Percentiles rank a stretch among this genome's conserved stretches.
Evolutionary conservation across 306 rosid species (phyloP).

Genomic region (Quercus gilva): DNA sequence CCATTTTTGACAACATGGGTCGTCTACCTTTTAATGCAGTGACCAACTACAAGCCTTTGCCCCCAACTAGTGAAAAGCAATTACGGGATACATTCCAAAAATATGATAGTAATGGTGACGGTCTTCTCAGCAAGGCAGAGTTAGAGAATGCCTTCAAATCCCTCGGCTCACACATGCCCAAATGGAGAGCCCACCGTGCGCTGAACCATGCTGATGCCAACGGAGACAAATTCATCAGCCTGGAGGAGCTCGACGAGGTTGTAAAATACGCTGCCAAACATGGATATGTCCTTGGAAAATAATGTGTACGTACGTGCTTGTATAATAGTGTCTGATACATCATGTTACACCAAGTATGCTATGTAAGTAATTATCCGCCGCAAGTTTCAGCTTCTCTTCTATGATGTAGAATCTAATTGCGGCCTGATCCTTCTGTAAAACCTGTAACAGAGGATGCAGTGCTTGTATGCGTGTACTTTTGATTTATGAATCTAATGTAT

Average conservation of each 20-base stretch:
- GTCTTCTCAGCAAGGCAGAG: not conserved
- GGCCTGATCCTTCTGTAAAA: too few species aligned
- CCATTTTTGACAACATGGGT: not conserved
- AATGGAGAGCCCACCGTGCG: not conserved
- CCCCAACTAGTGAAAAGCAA: not conserved
- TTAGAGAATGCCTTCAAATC: not conserved
- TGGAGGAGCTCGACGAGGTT: not conserved
- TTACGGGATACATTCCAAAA: not conserved
- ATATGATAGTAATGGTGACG: not conserved
- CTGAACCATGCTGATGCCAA: not conserved
- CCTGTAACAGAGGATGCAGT: too few species aligned
- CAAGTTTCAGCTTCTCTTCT: too few species aligned
- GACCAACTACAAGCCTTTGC: too few species aligned
- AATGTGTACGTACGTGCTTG: too few species aligned
- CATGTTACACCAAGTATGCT: not conserved
- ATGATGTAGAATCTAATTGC: too few species aligned
- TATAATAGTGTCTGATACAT: not conserved
- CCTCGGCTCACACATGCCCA: not conserved
- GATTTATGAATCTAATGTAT: too few species aligned
- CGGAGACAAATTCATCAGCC: not conserved
- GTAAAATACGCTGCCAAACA: not conserved
- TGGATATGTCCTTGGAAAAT: not conserved
- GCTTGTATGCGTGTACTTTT: too few species aligned
- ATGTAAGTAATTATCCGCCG: too few species aligned
- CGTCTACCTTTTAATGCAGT: not conserved